Percentiles rank a stretch among this genome's conserved stretches.
Conservation (phyloP, 2,329 filamentous ascomycete genomes). For the Madurella mycetomatis region DNA sequence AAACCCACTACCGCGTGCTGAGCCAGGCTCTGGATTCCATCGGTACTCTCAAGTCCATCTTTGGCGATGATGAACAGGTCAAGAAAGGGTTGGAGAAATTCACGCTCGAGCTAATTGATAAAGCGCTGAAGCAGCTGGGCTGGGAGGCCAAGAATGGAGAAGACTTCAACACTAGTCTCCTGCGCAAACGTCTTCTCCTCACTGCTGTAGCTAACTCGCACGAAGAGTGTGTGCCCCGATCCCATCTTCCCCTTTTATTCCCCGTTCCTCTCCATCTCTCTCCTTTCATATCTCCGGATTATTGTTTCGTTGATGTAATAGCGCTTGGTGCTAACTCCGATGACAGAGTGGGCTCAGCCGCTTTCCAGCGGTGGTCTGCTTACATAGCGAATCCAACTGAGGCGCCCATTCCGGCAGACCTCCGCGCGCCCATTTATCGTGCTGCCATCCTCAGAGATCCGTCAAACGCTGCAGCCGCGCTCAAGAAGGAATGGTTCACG, state of each 20-base stretch:
- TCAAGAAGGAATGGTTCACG: slow-evolving; percentile 80
- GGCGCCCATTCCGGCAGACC: slow-evolving; percentile 71
- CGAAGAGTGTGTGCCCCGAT: slow-evolving; percentile 52
- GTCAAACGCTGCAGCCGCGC: slow-evolving; percentile 61
- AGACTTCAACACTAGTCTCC: slow-evolving; percentile 74
- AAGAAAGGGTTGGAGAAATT: slow-evolving; percentile 73
- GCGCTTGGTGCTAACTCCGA: slow-evolving; percentile 21
- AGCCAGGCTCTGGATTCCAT: slow-evolving; percentile 76
- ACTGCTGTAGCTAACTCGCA: slow-evolving; percentile 74
- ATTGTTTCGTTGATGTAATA: too few species aligned
- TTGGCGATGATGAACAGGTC: slow-evolving; percentile 69
- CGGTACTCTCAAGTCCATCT: slow-evolving; percentile 74
- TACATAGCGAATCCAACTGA: slow-evolving; percentile 66
- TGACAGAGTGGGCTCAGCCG: slow-evolving; percentile 63
- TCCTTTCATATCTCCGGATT: neutral
- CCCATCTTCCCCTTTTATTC: slow-evolving; percentile 1
- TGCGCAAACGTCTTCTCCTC: slow-evolving; percentile 75
- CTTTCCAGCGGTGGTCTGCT: slow-evolving; percentile 72
- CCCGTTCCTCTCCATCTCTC: neutral
- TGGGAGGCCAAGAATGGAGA: slow-evolving; percentile 79
- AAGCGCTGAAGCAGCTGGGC: slow-evolving; percentile 72
- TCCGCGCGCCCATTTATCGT: slow-evolving; percentile 76
- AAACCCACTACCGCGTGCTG: slow-evolving; percentile 86
- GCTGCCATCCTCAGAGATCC: slow-evolving; percentile 69
- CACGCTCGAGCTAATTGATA: slow-evolving; percentile 68